Evolutionary conservation across 305 asterid genomes (phyloP), one percentile per base, ranked within the genome.

Genomic region (Ajuga reptans): DNA sequence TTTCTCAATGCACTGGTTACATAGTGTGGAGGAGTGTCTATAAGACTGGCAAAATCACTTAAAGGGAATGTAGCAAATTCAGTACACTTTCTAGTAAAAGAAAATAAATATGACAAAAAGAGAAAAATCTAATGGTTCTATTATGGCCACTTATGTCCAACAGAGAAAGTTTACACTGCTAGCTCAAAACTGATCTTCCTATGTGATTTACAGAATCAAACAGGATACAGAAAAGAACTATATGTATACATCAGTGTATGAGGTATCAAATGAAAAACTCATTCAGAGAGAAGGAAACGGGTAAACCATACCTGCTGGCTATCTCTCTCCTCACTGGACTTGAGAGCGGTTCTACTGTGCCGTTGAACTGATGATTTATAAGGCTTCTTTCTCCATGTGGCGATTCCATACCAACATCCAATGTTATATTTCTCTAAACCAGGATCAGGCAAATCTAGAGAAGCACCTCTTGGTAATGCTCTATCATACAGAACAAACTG

Each of bases 311-410:
- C 96, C 90, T 87, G 84, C 72, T 76, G 56, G 75, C 73, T 73
- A 77, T 50, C 50, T 84, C 89, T 81, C 89, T 76, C 78, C 85
- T 76, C 64, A 80, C 74, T 60, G 86, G 84, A 76, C 80, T 76
- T 10, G 80, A 68, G 73, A 78, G 75, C 76, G 79, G 87, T 71
- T 85, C 89, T 56, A 71, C 41, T 11, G 56, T 66, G 73, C 72
- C 72, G 18, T 66, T 79, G 27, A 74, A 70, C 65, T 74, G 86
- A 65, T 78, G 74, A 61, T 42, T 68, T 49, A 54, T 42, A 29
- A 79, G 64, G 76, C 71, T 81, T 68, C 77, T 78, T 55, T 82
- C 88, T 52, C 79, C 72, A 34, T 61, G 68, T 53, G 75, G 83
- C 33, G 81, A 63, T 24, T 45, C 74, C 77, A 68, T 66, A 52